These are phyloP conservation scores for Trichoderma gamsii DNA, from an alignment of 495 filamentous ascomycete genomes.

Conservation along the genomic window DNA sequence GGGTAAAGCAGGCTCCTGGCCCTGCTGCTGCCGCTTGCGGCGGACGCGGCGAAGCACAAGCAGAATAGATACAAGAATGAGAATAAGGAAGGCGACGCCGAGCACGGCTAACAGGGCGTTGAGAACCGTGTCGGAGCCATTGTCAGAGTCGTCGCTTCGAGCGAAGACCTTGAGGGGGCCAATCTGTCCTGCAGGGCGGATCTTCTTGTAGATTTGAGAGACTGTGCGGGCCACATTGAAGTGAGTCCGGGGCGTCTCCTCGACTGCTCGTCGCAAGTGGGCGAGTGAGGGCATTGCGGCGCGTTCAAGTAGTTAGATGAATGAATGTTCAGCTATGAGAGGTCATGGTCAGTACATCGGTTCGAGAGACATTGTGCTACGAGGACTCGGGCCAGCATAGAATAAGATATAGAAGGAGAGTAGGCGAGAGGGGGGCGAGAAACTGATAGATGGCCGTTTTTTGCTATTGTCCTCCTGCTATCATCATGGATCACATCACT, in stretches of 20 bases:
- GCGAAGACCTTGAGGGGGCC: slow-evolving; percentile 31
- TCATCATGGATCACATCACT: background rate
- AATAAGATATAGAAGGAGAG: background rate
- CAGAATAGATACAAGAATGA: slow-evolving; percentile 60
- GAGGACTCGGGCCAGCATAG: background rate
- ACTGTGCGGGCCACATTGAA: slow-evolving; percentile 15
- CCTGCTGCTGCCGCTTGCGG: slow-evolving; percentile 43
- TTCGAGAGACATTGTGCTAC: background rate
- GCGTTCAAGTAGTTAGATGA: slow-evolving; percentile 19
- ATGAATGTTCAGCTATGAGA: slow-evolving; percentile 15
- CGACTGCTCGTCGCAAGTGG: background rate
- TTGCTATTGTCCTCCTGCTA: background rate
- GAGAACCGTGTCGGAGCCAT: slow-evolving; percentile 46
- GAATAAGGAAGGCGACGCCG: slow-evolving; percentile 62
- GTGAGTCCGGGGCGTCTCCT: slow-evolving; percentile 8
- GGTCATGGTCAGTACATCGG: background rate
- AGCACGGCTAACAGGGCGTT: slow-evolving; percentile 75
- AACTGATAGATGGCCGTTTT: background rate
- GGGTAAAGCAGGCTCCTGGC: slow-evolving; percentile 45
- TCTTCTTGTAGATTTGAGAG: slow-evolving; percentile 26
- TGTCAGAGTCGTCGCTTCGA: slow-evolving; percentile 42
- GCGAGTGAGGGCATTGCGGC: slow-evolving; percentile 28
- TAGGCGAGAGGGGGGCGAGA: background rate
- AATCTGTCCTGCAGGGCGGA: slow-evolving; percentile 4
- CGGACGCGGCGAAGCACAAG: slow-evolving; percentile 59